Percentiles rank a stretch among this genome's conserved stretches.
Conservation (phyloP, 108 stramenopile species). For the Nannochloropsis salina region DNA sequence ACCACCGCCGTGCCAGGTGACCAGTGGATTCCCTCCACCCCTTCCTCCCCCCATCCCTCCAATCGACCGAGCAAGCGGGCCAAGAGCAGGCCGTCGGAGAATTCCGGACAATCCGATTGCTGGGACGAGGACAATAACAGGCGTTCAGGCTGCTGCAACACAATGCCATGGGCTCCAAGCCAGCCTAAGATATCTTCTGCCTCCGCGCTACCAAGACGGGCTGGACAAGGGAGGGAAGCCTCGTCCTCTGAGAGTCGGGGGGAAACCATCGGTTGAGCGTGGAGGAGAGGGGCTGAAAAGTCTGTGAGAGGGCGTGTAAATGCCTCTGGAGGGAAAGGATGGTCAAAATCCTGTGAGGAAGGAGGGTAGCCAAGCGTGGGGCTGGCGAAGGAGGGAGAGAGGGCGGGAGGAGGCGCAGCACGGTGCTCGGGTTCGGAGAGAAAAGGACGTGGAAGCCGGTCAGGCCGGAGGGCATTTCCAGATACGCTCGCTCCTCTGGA, state of each 20-base stretch:
- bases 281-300: too few species aligned
- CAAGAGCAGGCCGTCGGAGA: background rate
- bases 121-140: background rate
- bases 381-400: too few species aligned
- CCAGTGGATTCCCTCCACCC: background rate
- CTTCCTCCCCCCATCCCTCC: conserved; percentile 7
- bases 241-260: background rate
- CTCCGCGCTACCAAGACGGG: background rate
- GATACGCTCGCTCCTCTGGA: too few species aligned
- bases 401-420: too few species aligned
- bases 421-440: too few species aligned
- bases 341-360: too few species aligned
- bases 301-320: too few species aligned
- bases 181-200: background rate
- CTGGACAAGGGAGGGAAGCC: background rate
- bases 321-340: too few species aligned
- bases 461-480: too few species aligned
- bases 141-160: background rate
- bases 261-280: too few species aligned
- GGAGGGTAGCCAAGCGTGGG: too few species aligned
- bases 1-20: background rate
- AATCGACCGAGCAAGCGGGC: background rate
- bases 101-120: background rate
- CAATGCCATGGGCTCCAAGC: background rate
- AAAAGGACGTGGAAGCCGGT: too few species aligned